phyloP scores from a whole-genome alignment of 2,329 filamentous ascomycete genomes.

The Pseudofabraea citricarpa region DNA sequence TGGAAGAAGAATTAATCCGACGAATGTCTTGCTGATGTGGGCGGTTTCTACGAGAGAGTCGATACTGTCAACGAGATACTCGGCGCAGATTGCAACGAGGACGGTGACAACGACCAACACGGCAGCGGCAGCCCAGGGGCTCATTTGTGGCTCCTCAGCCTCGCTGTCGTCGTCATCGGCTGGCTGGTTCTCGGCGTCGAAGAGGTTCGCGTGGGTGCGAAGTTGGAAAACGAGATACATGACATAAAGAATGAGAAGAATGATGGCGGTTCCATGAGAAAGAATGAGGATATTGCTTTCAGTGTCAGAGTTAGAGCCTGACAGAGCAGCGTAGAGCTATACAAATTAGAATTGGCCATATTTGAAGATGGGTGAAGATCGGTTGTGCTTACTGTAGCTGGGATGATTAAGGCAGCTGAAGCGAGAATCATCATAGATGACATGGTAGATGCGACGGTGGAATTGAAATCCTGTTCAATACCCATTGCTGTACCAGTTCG shows the following conservation, averaged over 20 bases:
- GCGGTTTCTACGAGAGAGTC: conserved; percentile 65
- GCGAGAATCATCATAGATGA: conserved; percentile 67
- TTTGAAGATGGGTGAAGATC: not conserved
- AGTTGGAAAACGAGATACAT: conserved; percentile 76
- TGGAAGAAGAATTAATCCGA: conserved; percentile 73
- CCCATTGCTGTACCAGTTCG: conserved; percentile 50
- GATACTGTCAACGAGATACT: conserved; percentile 73
- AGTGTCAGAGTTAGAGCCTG: conserved; percentile 37
- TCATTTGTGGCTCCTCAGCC: conserved; percentile 48
- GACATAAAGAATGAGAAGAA: conserved; percentile 69
- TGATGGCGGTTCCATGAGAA: conserved; percentile 70
- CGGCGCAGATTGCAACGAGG: conserved; percentile 68
- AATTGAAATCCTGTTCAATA: conserved; percentile 68
- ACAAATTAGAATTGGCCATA: not conserved
- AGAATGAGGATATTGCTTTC: conserved; percentile 59
- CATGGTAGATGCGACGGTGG: conserved; percentile 74
- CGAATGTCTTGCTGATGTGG: conserved; percentile 74
- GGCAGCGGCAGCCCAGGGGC: conserved; percentile 55
- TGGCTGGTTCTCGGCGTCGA: conserved; percentile 46
- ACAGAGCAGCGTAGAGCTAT: conserved; percentile 61
- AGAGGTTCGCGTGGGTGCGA: conserved; percentile 65
- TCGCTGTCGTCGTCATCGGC: conserved; percentile 34
- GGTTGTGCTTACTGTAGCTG: conserved; percentile 51
- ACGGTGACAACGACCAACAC: conserved; percentile 67
- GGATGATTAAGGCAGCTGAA: conserved; percentile 72